Evolutionary conservation across 176 grass and related monocot genomes (phyloP), one percentile per base, ranked within the genome.

Genomic region (Oryza nivara): DNA sequence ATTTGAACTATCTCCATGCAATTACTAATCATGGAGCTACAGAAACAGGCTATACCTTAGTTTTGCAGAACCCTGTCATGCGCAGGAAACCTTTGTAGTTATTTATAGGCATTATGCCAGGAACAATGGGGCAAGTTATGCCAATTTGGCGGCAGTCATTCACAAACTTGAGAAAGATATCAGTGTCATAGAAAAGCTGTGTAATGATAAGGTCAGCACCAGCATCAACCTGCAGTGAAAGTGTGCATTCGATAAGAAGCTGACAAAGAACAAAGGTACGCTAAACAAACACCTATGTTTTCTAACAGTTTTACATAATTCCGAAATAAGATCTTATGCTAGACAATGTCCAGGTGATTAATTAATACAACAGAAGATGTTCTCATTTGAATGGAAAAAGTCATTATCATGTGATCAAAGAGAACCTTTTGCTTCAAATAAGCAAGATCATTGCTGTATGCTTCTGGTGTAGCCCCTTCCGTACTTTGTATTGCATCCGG

Each of bases 41-140:
- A 54, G 34, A 7, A 82, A 73, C 5, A 63, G 45, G 63, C 9
- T 76, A 54, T 85, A 97, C 94, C 89, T 86, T 93, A 84, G 89
- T 97, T 94, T 97, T 97, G 87, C 94, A 97, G 75, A 93, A 97
- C 44, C 78, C 84, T 79, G 94, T 88, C 94, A 97, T 97, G 15
- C 94, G 83, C 70, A 94, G 3, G 82, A 97, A 97, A 87, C 94
- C 91, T 46, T 92, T 92, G 85, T 97, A 94, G 65, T 97, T 93
- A 81, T 97, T 93, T 73, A 97, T 97, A 44, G 94, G 94, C 94
- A 97, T 97, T 80, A 97, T 90, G 72, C 94, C 94, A 90, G 94
- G 94, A 92, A 97, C 92, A 41, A 97, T 97, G 66, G 94, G 94
- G 46, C 94, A 97, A 9, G 82, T 94, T 74, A 97, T 97, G 58